Evolutionary conservation across 176 grass and related monocot species (phyloP).

Genomic region (Eremochloa ophiuroides): DNA sequence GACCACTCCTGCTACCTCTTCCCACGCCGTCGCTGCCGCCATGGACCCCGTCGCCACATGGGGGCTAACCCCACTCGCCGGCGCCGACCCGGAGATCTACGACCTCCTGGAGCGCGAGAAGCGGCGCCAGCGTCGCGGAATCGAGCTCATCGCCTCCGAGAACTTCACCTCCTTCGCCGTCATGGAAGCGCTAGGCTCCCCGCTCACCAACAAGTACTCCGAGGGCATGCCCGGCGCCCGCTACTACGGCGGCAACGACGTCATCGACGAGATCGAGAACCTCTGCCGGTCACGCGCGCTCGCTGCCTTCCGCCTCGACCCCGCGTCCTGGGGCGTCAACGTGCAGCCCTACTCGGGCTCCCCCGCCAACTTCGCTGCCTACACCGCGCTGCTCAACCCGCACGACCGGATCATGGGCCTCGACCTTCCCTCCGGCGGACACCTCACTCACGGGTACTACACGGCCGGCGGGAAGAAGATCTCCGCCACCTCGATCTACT

Average conservation of each 20-base stretch:
- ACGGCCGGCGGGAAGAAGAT: slow-evolving; percentile 94
- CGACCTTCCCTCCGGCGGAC: slow-evolving; percentile 83
- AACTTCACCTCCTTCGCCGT: slow-evolving; percentile 98
- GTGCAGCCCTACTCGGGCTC: slow-evolving; percentile 98
- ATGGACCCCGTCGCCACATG: slow-evolving; percentile 76
- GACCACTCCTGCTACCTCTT: background rate
- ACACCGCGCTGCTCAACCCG: slow-evolving; percentile 91
- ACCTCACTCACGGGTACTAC: slow-evolving; percentile 97
- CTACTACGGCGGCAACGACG: slow-evolving; percentile 96
- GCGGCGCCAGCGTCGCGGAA: slow-evolving; percentile 80
- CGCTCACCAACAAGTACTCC: slow-evolving; percentile 99
- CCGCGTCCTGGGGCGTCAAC: slow-evolving; percentile 82
- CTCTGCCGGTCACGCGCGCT: slow-evolving; percentile 86
- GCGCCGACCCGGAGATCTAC: slow-evolving; percentile 53
- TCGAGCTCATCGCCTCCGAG: slow-evolving; percentile 99
- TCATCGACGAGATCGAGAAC: slow-evolving; percentile 93
- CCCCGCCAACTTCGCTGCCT: slow-evolving; percentile 98
- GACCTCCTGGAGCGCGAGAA: slow-evolving; percentile 97
- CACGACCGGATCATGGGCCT: slow-evolving; percentile 99
- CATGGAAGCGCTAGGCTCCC: slow-evolving; percentile 87
- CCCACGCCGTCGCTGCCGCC: background rate
- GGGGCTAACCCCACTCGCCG: slow-evolving; percentile 58
- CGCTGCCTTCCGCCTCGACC: slow-evolving; percentile 63
- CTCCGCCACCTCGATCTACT: slow-evolving; percentile 98
- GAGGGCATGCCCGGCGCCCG: slow-evolving; percentile 91